Evolutionary conservation across 148 eudicot species (phyloP).

Genomic region (Tetragonia tetragonoides): DNA sequence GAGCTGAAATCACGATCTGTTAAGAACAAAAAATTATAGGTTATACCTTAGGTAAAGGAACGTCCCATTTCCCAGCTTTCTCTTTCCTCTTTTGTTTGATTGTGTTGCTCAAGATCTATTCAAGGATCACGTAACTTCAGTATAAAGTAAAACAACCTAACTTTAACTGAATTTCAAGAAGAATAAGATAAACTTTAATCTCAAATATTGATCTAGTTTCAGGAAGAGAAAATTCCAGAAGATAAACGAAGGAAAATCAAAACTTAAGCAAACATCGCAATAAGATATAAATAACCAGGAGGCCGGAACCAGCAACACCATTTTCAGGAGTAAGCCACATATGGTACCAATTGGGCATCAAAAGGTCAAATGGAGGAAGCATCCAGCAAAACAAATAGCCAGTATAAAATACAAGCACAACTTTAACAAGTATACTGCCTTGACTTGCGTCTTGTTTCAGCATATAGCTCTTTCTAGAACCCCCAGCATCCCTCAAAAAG

Average conservation of each 20-base stretch:
- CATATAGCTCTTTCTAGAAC: neutral
- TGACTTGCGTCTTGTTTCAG: no score
- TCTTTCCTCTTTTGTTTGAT: conserved; percentile 97
- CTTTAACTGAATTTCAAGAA: neutral
- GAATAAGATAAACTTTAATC: neutral
- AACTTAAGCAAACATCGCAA: no score
- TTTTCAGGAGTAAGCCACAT: neutral
- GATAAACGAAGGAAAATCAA: neutral
- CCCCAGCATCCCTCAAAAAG: neutral
- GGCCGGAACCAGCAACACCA: no score
- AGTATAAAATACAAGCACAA: neutral
- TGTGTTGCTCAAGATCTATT: conserved; percentile 87
- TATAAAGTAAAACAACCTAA: neutral
- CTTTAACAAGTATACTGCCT: neutral
- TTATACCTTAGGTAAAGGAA: conserved; percentile 90
- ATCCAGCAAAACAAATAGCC: neutral
- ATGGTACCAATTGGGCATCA: neutral
- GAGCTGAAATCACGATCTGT: neutral
- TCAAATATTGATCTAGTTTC: neutral
- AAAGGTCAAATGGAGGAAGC: neutral
- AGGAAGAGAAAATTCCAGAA: neutral
- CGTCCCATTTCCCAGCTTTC: conserved; percentile 98
- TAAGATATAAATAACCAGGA: no score
- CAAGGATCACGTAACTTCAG: neutral
- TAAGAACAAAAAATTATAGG: neutral